These are phyloP conservation scores for Cicer judaicum DNA, from an alignment of 306 rosid genomes.

Conservation along the genomic window DNA sequence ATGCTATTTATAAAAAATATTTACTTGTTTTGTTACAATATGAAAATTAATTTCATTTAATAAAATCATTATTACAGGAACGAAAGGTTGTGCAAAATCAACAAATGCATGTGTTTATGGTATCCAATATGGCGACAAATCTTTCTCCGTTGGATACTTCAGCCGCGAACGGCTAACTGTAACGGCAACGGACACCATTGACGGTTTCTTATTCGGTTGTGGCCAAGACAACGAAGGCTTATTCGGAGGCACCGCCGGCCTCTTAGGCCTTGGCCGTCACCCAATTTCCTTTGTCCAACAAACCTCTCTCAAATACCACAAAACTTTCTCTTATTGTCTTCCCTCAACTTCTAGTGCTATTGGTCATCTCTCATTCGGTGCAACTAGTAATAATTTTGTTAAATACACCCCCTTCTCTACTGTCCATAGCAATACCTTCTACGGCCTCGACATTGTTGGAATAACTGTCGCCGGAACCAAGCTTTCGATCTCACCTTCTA, in stretches of 20 bases:
- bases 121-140: slow-evolving; percentile 61
- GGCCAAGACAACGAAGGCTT: slow-evolving; percentile 77
- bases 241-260: slow-evolving; percentile 65
- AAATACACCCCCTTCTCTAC: slow-evolving; percentile 61
- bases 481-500: slow-evolving; percentile 49
- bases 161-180: slow-evolving; percentile 56
- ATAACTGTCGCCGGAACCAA: slow-evolving; percentile 50
- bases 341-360: slow-evolving; percentile 63
- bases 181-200: slow-evolving; percentile 36
- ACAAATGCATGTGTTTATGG: slow-evolving; percentile 58
- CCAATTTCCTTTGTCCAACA: slow-evolving; percentile 70
- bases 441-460: slow-evolving; percentile 54
- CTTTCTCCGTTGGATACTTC: slow-evolving; percentile 65
- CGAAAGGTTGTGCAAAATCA: slow-evolving; percentile 32
- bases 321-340: slow-evolving; percentile 73
- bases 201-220: slow-evolving; percentile 64
- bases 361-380: slow-evolving; percentile 61
- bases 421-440: slow-evolving; percentile 44
- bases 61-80: slow-evolving; percentile 44
- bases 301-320: slow-evolving; percentile 55
- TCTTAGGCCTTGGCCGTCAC: slow-evolving; percentile 81
- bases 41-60: not conserved
- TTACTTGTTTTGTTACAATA: not conserved
- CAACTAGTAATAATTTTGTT: not conserved
- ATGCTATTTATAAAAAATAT: not conserved